A percentile compares a stretch with the other conserved stretches of the same genome.
These are phyloP conservation scores for Malus sylvestris DNA, from an alignment of 306 rosid species.

Conservation along the genomic window DNA sequence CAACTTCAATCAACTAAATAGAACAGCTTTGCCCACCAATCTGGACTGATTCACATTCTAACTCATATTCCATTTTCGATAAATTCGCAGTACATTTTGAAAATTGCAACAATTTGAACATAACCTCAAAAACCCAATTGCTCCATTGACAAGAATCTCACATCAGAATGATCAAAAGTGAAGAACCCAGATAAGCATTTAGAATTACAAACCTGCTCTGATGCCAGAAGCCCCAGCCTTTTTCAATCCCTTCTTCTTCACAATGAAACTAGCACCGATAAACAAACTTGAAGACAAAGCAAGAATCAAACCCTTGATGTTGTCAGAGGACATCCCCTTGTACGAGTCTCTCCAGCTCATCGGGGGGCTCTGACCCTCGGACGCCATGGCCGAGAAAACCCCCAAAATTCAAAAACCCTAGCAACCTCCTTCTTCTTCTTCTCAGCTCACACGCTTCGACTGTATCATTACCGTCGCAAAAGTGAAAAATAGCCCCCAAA, in stretches of 20 bases:
- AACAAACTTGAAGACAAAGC: slow-evolving; percentile 83
- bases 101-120: not conserved
- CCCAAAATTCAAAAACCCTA: slow-evolving; percentile 21
- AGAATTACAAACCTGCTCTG: slow-evolving; percentile 55
- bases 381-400: slow-evolving; percentile 14
- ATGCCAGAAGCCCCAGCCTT: slow-evolving; percentile 85
- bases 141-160: not conserved
- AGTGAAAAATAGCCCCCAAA: not conserved
- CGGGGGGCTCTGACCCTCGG: slow-evolving; percentile 21
- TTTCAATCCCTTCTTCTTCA: slow-evolving; percentile 85
- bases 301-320: slow-evolving; percentile 63
- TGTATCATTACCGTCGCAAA: not conserved
- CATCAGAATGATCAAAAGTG: not conserved
- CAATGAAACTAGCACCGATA: slow-evolving; percentile 86
- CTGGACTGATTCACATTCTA: not conserved
- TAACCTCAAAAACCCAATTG: not conserved
- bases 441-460: not conserved
- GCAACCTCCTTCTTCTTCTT: not conserved
- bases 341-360: slow-evolving; percentile 53
- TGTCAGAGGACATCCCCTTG: slow-evolving; percentile 77
- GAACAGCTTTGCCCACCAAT: not conserved
- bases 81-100: not conserved
- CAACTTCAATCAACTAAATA: not conserved
- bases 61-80: not conserved
- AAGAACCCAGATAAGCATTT: not conserved